A percentile compares a stretch with the other conserved stretches of the same genome.
phyloP scores from a whole-genome alignment of 2,329 filamentous ascomycete genomes.

The Aspergillus amoenus region DNA sequence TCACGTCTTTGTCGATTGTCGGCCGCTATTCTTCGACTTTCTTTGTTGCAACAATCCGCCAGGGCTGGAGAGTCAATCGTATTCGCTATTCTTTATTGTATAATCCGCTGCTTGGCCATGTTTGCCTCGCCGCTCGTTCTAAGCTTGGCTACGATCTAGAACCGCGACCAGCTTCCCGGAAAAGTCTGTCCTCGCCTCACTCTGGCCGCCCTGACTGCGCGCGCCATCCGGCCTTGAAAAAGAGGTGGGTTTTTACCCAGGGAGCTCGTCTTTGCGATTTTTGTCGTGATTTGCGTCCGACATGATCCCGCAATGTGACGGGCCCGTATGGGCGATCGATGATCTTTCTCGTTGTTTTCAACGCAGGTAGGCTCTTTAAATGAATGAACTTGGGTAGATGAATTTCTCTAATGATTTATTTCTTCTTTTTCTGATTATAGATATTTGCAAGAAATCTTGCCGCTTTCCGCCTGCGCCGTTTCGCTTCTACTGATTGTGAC shows the following conservation, averaged over 20 bases:
- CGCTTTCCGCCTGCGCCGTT: constrained; percentile 66
- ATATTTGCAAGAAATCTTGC: constrained; percentile 77
- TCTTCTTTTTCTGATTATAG: constrained; percentile 42
- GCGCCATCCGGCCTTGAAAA: constrained; percentile 1
- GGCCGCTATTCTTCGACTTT: background rate
- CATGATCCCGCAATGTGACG: constrained; percentile 59
- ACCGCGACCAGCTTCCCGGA: constrained; percentile 3
- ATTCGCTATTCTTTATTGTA: background rate
- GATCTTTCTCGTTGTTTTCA: constrained; percentile 64
- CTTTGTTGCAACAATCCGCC: background rate
- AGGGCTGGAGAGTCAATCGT: background rate
- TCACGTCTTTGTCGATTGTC: background rate
- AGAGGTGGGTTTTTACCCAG: constrained; percentile 12
- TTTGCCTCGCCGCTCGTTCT: constrained; percentile 1
- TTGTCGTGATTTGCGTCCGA: constrained; percentile 12
- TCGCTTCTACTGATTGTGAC: constrained; percentile 68
- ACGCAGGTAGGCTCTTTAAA: constrained; percentile 46
- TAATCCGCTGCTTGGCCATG: constrained; percentile 5
- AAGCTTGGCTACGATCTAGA: constrained; percentile 7
- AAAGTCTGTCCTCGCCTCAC: constrained; percentile 11
- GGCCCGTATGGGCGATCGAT: constrained; percentile 60
- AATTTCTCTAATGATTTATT: background rate
- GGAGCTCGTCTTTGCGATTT: constrained; percentile 4
- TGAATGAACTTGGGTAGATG: background rate
- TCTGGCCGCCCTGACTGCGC: background rate